Percentiles rank a stretch among this genome's conserved stretches.
phyloP scores from a whole-genome alignment of 2,329 filamentous ascomycete species.

The Pyricularia sp. region DNA sequence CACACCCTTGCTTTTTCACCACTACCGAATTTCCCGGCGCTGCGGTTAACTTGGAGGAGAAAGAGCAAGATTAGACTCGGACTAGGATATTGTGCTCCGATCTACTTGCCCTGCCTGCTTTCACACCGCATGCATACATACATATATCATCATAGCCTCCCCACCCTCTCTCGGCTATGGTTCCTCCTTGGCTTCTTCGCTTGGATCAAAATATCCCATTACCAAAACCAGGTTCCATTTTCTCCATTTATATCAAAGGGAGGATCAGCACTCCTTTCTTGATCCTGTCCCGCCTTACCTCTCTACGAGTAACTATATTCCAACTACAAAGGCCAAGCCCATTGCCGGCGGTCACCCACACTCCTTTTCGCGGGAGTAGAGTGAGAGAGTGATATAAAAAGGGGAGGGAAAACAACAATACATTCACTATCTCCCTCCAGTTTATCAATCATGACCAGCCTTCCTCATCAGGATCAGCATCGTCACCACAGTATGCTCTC shows the following conservation, averaged over 20 bases:
- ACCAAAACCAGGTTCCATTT: not conserved
- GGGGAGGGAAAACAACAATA: not conserved
- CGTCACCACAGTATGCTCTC: not conserved
- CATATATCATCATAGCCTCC: not conserved
- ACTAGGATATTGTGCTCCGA: not conserved
- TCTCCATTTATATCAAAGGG: not conserved
- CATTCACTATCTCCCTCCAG: not conserved
- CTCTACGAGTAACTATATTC: not conserved
- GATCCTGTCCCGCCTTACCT: not conserved
- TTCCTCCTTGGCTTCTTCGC: not conserved
- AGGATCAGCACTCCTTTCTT: not conserved
- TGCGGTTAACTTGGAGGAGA: not conserved
- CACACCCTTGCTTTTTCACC: not conserved
- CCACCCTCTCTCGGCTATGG: not conserved
- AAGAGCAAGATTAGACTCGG: not conserved
- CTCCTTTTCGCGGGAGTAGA: not conserved
- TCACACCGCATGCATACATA: not conserved
- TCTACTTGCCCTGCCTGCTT: not conserved
- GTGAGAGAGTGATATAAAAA: not conserved
- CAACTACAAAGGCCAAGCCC: not conserved
- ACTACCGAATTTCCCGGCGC: not conserved
- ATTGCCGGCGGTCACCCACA: not conserved
- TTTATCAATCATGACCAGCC: not conserved
- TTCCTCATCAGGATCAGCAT: constrained; percentile 1
- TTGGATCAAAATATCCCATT: not conserved